These are phyloP conservation scores for Puccinia novopanici DNA, from an alignment of 1,284 basidiomycete species.

Conservation along the genomic window DNA sequence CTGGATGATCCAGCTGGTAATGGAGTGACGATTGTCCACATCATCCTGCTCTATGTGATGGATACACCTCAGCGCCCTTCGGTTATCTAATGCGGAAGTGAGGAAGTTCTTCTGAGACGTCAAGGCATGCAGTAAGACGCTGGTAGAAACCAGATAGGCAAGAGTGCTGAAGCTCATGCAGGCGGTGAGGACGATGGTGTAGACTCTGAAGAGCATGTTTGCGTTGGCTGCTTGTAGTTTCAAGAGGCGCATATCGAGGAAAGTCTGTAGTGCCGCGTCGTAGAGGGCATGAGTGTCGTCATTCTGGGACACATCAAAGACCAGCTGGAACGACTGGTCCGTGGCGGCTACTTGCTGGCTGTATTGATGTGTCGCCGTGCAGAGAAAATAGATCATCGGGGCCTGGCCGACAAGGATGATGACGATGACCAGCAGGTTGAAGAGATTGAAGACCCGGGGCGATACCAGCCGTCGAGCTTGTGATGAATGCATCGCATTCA, in stretches of 20 bases:
- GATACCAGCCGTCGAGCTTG: slow-evolving; percentile 1
- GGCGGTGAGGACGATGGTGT: slow-evolving; percentile 8
- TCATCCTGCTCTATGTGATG: background rate
- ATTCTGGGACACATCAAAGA: background rate
- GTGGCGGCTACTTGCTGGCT: background rate
- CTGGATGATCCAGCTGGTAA: slow-evolving; percentile 14
- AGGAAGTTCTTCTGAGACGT: slow-evolving; percentile 30
- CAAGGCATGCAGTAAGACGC: slow-evolving; percentile 6
- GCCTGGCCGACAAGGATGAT: background rate
- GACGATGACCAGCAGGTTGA: background rate
- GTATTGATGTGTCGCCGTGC: background rate
- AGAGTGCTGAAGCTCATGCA: background rate
- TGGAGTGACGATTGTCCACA: background rate
- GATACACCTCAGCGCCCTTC: slow-evolving; percentile 1
- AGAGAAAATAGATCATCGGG: slow-evolving; percentile 1
- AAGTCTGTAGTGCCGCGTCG: slow-evolving; percentile 2
- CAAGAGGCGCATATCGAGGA: background rate
- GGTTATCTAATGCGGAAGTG: slow-evolving; percentile 5
- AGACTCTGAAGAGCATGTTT: background rate
- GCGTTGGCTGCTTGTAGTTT: background rate
- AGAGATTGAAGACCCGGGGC: background rate
- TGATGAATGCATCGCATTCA: background rate
- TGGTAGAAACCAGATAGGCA: background rate
- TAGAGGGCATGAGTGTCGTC: background rate
- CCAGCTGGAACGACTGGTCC: slow-evolving; percentile 4